phyloP scores from a whole-genome alignment of 2,329 filamentous ascomycete genomes.

The Colletotrichum salicis region DNA sequence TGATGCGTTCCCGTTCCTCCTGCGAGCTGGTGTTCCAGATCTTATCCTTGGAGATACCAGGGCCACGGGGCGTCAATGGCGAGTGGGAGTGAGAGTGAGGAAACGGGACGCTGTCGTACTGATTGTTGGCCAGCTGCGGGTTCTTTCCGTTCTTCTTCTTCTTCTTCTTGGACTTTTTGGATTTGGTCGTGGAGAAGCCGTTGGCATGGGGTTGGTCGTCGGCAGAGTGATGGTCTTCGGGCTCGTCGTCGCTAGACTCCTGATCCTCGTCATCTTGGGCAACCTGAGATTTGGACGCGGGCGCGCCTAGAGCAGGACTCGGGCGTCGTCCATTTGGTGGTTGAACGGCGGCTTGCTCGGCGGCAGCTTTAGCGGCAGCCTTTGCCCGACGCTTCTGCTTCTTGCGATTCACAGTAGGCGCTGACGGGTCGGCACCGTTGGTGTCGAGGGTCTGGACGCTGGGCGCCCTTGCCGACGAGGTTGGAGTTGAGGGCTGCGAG shows the following conservation, averaged over 20 bases:
- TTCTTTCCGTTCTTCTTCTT: constrained; percentile 66
- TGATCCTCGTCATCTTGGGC: constrained; percentile 62
- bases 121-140: constrained; percentile 39
- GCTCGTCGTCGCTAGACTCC: constrained; percentile 68
- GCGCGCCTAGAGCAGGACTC: constrained; percentile 46
- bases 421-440: constrained; percentile 43
- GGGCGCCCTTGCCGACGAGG: constrained; percentile 50
- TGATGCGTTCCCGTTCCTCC: constrained; percentile 96
- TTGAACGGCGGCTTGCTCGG: constrained; percentile 42
- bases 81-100: constrained; percentile 36
- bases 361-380: constrained; percentile 75
- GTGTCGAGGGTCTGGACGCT: constrained; percentile 39
- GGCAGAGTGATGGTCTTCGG: constrained; percentile 53
- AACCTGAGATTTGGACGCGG: constrained; percentile 41
- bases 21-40: constrained; percentile 98
- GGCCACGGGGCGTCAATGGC: constrained; percentile 46
- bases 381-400: constrained; percentile 95
- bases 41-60: constrained; percentile 76
- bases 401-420: constrained; percentile 81
- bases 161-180: constrained; percentile 75
- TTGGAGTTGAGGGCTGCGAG: constrained; percentile 64
- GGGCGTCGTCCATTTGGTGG: constrained; percentile 54
- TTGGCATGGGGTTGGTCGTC: constrained; percentile 49
- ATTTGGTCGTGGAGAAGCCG: constrained; percentile 50
- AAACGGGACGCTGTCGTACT: constrained; percentile 44